Evolutionary conservation across 129 eudicot species (phyloP), one percentile per base, ranked within the genome.

Genomic region (Deinandra increscens): DNA sequence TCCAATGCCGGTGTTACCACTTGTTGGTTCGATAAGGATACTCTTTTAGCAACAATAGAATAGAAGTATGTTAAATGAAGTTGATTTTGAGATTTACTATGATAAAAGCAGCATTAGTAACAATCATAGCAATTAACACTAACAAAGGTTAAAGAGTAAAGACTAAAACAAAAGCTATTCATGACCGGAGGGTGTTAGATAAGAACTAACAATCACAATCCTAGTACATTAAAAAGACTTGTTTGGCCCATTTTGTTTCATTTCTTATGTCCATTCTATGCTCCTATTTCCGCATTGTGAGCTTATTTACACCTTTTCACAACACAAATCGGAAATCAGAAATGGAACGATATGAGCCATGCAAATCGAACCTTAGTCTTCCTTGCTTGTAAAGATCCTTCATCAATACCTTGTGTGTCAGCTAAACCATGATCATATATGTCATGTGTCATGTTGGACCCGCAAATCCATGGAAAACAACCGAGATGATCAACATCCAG

Each of bases 1-100:
- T 10, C 91, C 98, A 51, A 92, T 86, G 36, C 98, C 98, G 10
- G 98, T 92, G 75, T 92, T 92, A 6, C 98, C 98, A 73, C 98
- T 88, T 63, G 96, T 88, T 29, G 96, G 96, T 75, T 92, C 98
- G 34, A 92, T 83, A n/a, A 92, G 86, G 19, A 86, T 86, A 61
- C 98, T 88, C 98, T 92, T 92, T 45, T 29, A 61, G 18, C 33
- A 81, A 68, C 37, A 59, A 72, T 15, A 14, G 20, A 56, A 67
- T 9, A 58, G 39, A 58, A 29, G 63, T 64, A 26, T 34, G 54
- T 66, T 53, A 75, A 48, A 68, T 17, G 34, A 37, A 10, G 37
- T 48, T 14, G 4, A 12, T 36, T 39, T 53, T 53, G 38, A 39
- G 22, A 23, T 26, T 56, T 29, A 29, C 46, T 26, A 74, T 64